A percentile compares a stretch with the other conserved stretches of the same genome.
Evolutionary conservation across 805 yeast species (phyloP).

Genomic region (Candida michaelii): DNA sequence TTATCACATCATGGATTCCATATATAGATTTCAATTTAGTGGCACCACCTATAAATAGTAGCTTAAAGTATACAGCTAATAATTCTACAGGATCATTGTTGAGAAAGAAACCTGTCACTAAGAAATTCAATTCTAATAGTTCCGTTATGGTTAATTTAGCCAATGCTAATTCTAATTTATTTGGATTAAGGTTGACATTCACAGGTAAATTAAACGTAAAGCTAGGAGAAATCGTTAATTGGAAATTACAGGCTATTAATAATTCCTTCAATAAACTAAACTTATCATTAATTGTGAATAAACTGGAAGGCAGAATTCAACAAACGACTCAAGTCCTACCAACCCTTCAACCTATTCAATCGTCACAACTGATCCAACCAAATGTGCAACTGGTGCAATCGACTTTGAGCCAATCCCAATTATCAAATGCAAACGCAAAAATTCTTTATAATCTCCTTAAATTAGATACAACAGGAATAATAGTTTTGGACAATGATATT

Average conservation of each 20-base stretch:
- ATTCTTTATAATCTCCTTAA: slow-evolving; percentile 36
- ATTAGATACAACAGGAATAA: slow-evolving; percentile 52
- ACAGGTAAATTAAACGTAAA: slow-evolving; percentile 60
- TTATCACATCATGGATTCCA: slow-evolving; percentile 42
- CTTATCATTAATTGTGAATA: slow-evolving; percentile 43
- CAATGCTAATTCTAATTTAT: slow-evolving; percentile 21
- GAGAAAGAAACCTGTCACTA: background rate
- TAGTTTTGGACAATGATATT: slow-evolving; percentile 65
- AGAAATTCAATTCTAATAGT: slow-evolving; percentile 15
- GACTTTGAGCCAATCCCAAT: slow-evolving; percentile 16
- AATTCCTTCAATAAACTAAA: slow-evolving; percentile 50
- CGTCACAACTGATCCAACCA: slow-evolving; percentile 4
- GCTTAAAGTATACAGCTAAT: slow-evolving; percentile 27
- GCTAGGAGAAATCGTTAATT: slow-evolving; percentile 58
- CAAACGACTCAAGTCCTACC: too few species aligned
- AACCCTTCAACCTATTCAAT: too few species aligned
- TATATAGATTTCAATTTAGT: slow-evolving; percentile 34
- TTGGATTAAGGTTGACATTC: slow-evolving; percentile 49
- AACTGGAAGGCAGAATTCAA: background rate
- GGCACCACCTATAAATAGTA: slow-evolving; percentile 41
- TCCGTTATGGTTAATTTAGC: slow-evolving; percentile 38
- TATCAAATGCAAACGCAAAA: slow-evolving; percentile 18
- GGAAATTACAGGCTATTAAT: slow-evolving; percentile 69
- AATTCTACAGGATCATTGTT: slow-evolving; percentile 2
- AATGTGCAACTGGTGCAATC: background rate